Percentiles rank a stretch among this genome's conserved stretches.
These are phyloP conservation scores for Thuidium tamariscinum DNA, from an alignment of 225 moss, liverwort and hornwort genomes.

Conservation along the genomic window DNA sequence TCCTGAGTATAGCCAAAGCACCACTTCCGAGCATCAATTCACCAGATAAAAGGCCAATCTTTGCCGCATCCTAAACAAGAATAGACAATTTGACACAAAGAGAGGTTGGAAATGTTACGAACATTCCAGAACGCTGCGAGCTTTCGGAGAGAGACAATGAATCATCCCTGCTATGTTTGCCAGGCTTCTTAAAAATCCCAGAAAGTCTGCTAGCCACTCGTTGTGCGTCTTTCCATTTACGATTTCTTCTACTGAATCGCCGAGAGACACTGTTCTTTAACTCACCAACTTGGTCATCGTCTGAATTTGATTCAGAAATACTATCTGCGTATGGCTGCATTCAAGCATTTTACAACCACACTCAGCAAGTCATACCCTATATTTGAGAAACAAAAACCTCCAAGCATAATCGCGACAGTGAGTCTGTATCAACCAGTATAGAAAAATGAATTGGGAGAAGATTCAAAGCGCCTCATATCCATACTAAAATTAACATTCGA, in stretches of 20 bases:
- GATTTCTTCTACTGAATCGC: conserved; percentile 12
- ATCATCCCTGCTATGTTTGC: conserved; percentile 2
- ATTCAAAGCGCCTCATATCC: neutral
- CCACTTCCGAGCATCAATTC: neutral
- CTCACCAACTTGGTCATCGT: conserved; percentile 36
- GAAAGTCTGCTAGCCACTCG: conserved; percentile 36
- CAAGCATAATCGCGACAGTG: neutral
- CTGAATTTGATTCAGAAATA: conserved; percentile 20
- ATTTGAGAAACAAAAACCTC: neutral
- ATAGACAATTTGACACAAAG: neutral
- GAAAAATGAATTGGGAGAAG: neutral
- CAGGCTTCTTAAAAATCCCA: conserved; percentile 42
- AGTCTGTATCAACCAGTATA: neutral
- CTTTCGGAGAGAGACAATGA: conserved; percentile 11
- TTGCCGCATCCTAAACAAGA: neutral
- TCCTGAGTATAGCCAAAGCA: neutral
- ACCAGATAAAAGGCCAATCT: neutral
- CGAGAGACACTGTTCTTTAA: neutral
- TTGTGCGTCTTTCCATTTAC: conserved; percentile 34
- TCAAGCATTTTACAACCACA: neutral
- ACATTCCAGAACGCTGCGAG: conserved; percentile 11
- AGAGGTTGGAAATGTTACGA: neutral
- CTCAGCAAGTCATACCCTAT: neutral
- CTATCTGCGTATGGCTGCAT: conserved; percentile 2
- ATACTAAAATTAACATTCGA: neutral